Evolutionary conservation across 2,329 filamentous ascomycete species (phyloP).

Genomic region (Emergomyces orientalis): DNA sequence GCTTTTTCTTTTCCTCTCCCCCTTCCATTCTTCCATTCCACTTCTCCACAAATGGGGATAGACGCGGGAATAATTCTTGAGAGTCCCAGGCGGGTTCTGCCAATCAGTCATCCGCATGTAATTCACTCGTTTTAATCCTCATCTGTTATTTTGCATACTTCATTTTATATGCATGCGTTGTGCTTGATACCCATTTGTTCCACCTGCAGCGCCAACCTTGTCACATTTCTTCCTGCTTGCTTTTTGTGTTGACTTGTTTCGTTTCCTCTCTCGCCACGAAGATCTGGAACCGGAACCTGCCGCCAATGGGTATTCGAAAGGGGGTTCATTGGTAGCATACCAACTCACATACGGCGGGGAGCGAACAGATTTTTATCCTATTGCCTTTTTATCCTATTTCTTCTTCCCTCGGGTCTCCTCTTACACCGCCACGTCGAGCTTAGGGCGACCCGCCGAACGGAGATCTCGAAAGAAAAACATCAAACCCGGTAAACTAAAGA

Average conservation of each 20-base stretch:
- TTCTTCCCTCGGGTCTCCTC: neutral
- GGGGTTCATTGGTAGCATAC: neutral
- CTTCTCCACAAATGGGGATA: neutral
- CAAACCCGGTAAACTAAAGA: neutral
- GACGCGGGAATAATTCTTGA: neutral
- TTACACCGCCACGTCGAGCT: slow-evolving; percentile 3
- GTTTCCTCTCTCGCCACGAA: neutral
- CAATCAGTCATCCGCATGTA: neutral
- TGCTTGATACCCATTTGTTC: neutral
- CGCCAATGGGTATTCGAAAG: neutral
- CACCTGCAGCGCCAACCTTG: neutral
- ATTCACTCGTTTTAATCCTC: no score
- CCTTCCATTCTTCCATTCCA: neutral
- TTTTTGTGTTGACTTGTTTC: neutral
- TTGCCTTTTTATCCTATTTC: neutral
- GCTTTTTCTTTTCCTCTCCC: neutral
- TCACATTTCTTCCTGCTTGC: neutral
- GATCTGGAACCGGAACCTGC: neutral
- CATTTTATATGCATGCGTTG: slow-evolving; percentile 6
- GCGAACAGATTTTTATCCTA: neutral
- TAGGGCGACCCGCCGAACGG: neutral
- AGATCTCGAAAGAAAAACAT: neutral
- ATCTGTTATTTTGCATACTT: slow-evolving; percentile 1
- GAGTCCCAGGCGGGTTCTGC: neutral
- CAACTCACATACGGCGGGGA: neutral